Evolutionary conservation across 257 asterid species (phyloP).

Genomic region (Asclepias syriaca): DNA sequence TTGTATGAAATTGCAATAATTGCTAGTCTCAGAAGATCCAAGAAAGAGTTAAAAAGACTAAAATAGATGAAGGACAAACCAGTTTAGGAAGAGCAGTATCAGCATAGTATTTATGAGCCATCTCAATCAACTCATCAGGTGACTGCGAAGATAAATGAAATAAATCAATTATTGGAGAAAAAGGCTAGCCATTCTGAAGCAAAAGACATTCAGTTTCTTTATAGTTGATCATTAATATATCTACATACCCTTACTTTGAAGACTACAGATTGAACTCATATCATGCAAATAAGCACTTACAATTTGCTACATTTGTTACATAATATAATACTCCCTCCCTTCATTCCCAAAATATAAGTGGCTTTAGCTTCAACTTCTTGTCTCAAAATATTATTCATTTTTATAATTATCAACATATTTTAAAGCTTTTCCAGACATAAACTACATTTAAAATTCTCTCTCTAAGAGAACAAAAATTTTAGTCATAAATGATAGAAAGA

Average conservation of each 20-base stretch:
- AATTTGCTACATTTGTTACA: conserved; percentile 9
- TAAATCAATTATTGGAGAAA: conserved; percentile 24
- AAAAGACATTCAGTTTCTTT: conserved; percentile 1
- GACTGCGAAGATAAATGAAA: conserved; percentile 43
- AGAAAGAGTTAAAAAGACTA: conserved; percentile 9
- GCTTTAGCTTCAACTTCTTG: no score
- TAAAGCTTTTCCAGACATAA: no score
- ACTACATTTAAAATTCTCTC: no score
- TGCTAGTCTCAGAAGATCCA: conserved; percentile 15
- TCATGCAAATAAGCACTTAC: conserved; percentile 11
- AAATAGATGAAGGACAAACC: conserved; percentile 27
- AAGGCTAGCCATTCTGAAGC: conserved; percentile 10
- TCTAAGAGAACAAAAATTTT: no score
- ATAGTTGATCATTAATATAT: not conserved
- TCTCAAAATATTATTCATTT: no score
- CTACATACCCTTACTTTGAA: not conserved
- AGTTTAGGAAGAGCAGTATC: conserved; percentile 75
- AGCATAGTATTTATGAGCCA: conserved; percentile 66
- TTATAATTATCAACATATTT: no score
- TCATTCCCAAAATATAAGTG: no score
- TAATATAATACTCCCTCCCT: conserved; percentile 3
- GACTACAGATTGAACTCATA: conserved; percentile 11
- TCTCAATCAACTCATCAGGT: conserved; percentile 65
- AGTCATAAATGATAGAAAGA: no score
- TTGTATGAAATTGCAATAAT: conserved; percentile 10